A percentile compares a stretch with the other conserved stretches of the same genome.
Conservation (phyloP, 495 filamentous ascomycete species). For the Pyronema domesticum region DNA sequence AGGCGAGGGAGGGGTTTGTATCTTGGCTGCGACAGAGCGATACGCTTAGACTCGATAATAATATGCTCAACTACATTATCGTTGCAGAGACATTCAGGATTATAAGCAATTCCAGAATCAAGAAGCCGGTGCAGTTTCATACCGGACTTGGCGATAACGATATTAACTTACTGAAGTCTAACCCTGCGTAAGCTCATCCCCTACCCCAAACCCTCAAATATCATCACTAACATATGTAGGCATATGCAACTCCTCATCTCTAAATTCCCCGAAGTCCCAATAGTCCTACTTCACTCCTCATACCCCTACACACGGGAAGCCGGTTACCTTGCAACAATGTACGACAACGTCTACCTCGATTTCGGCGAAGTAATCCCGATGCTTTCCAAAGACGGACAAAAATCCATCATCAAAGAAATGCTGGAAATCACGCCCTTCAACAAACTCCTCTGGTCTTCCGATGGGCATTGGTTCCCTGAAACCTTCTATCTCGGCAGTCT, state of each 20-base stretch:
- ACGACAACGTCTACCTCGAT: conserved; percentile 70
- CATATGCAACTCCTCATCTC: conserved; percentile 60
- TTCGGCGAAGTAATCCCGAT: conserved; percentile 75
- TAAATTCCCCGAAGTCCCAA: conserved; percentile 45
- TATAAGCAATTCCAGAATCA: conserved; percentile 28
- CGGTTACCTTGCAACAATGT: conserved; percentile 64
- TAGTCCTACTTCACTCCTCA: conserved; percentile 66
- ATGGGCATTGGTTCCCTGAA: conserved; percentile 71
- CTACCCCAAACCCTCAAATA: not conserved
- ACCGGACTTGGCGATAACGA: conserved; percentile 77
- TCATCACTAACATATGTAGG: conserved; percentile 5
- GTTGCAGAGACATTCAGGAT: conserved; percentile 38
- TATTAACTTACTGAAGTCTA: conserved; percentile 48
- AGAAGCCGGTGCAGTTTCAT: conserved; percentile 72
- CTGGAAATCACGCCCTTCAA: conserved; percentile 58
- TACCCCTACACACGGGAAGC: conserved; percentile 75
- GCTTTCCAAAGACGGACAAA: conserved; percentile 64
- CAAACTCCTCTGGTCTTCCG: conserved; percentile 72
- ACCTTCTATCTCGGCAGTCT: conserved; percentile 60
- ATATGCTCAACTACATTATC: conserved; percentile 45
- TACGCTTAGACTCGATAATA: conserved; percentile 40
- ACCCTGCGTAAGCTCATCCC: conserved; percentile 36
- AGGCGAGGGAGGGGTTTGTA: conserved; percentile 1
- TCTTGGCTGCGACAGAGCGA: no score
- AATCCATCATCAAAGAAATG: conserved; percentile 50